Base-by-base conservation (phyloP, 1,284 basidiomycete genomes). In the Marasmius fiardii region DNA sequence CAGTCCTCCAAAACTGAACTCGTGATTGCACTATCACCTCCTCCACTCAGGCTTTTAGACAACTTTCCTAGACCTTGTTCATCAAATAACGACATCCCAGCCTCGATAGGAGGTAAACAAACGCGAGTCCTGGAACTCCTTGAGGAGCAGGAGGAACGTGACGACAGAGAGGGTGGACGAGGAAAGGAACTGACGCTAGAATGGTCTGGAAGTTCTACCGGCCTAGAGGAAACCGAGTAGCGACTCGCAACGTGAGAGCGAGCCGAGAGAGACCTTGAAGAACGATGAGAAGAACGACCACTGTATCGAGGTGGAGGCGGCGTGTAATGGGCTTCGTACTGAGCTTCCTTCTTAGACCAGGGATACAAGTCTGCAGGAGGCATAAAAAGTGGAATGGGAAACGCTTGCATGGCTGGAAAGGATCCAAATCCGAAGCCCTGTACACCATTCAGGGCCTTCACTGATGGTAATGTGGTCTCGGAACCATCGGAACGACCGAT, bases 361-460 rank as follows among this genome's bases (percentile, higher is more conserved):
- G 10, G 43, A 33, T 51, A 37, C 16, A 34, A 31, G 10, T 31
- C 24, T 24, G 55, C 28, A n/a, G 52, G 37, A 6, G 59, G 56
- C 59, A 60, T 60, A 44, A 58, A 61, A 11, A 58, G 26, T n/a
- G 59, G 59, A 2, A 60, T 51, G 5, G 59, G 59, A 41, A 59
- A 28, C 7, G 58, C 24, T 37, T 53, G 44, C 18, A 45, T 24
- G 23, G 18, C 7, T 16, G 18, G 53, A 39, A 23, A 58, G 37
- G 28, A 43, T 23, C 39, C 43, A 34, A 26, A 44, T 39, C 23
- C 50, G 41, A 28, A 39, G 31, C 20, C 26, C 37, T 21, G 23
- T 43, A 33, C 43, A 18, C 31, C 56, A 21, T 51, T 55, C 26
- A 55, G 23, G 39, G 8, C 16, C 20, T 41, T 41, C 39, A 8